Percentiles rank a stretch among this genome's conserved stretches.
phyloP scores from a whole-genome alignment of 768 basidiomycete species.

The Boletus rex-veris region DNA sequence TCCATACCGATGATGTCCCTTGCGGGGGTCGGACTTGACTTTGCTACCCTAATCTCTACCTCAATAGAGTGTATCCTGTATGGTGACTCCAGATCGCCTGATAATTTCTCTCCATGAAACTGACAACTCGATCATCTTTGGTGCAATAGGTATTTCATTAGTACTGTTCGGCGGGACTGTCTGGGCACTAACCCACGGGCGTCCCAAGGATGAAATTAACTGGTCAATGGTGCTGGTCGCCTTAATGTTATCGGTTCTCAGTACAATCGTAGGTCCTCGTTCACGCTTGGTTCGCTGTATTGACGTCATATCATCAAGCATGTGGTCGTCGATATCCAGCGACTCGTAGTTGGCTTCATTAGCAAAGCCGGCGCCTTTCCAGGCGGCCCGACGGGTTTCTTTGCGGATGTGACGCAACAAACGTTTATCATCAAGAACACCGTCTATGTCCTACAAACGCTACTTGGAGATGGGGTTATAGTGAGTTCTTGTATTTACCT shows the following conservation, averaged over 20 bases:
- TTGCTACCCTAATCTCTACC: constrained; percentile 15
- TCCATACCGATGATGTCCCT: background rate
- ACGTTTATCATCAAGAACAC: constrained; percentile 31
- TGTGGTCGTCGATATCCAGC: constrained; percentile 19
- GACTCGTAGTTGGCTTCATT: constrained; percentile 28
- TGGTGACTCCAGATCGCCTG: constrained; percentile 6
- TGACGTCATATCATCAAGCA: constrained; percentile 17
- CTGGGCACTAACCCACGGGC: constrained; percentile 21
- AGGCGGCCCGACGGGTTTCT: constrained; percentile 28
- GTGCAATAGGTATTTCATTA: constrained; percentile 16
- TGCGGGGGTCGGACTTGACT: constrained; percentile 7
- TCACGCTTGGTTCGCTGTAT: background rate
- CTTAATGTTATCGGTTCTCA: constrained; percentile 19
- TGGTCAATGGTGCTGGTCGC: constrained; percentile 23
- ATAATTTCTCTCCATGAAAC: background rate
- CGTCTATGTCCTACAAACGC: constrained; percentile 25
- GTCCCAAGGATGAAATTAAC: constrained; percentile 16
- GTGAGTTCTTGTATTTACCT: background rate
- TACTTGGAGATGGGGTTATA: constrained; percentile 20
- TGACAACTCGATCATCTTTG: constrained; percentile 1
- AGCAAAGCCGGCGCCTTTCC: constrained; percentile 14
- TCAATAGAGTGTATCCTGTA: constrained; percentile 22
- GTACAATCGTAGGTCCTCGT: constrained; percentile 12
- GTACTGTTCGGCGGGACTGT: constrained; percentile 23
- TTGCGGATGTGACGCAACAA: constrained; percentile 25